Base-by-base conservation (phyloP, 352 stramenopile species). In the Globisporangium alternatum region DNA sequence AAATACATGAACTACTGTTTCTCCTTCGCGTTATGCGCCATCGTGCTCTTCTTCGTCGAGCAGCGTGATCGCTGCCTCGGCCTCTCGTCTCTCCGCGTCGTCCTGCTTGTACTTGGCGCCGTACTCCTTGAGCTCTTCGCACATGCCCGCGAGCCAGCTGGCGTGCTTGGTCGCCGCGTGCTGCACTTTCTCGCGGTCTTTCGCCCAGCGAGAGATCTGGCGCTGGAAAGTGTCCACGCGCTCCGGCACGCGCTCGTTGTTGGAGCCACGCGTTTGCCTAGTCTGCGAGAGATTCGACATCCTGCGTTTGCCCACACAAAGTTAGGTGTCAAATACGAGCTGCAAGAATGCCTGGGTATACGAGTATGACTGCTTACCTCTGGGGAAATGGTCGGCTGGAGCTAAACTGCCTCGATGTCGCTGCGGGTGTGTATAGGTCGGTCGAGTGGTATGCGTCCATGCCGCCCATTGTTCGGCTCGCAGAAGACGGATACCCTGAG, bases 101-200 rank as follows among this genome's bases (percentile, higher is more conserved):
- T 65, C 56, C 33, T 62, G 43, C 2, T 45, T 74, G 69, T 80
- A 81, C 48, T 80, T 83, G 35, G 74, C 72, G 41, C 77, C 80
- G 63, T 91, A 89, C 57, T 81, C 75, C 51, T 80, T 77, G 43
- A 89, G 61, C 60, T 91, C 82, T 22, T 86, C 67, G 59, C 80
- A 88, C n/a, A 89, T 72, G 62, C 62, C 73, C 1, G 76, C 77
- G n/a, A 88, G 69, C 81, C 79, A 90, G 33, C 72, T 76, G 3
- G 81, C 77, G 49, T 88, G 81, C 49, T 64, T 74, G 8, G 79
- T 88, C 56, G 81, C 81, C 3, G 79, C 79, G 47, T 87, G 71
- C 33, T 90, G 79, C 55, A 88, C 71, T 49, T 77, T 76, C 60
- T 87, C 74, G 12, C 79, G 81, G 31, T 80, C 79, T 69, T 74